Conservation (phyloP, 108 stramenopile genomes). For the Conticribra weissflogii region DNA sequence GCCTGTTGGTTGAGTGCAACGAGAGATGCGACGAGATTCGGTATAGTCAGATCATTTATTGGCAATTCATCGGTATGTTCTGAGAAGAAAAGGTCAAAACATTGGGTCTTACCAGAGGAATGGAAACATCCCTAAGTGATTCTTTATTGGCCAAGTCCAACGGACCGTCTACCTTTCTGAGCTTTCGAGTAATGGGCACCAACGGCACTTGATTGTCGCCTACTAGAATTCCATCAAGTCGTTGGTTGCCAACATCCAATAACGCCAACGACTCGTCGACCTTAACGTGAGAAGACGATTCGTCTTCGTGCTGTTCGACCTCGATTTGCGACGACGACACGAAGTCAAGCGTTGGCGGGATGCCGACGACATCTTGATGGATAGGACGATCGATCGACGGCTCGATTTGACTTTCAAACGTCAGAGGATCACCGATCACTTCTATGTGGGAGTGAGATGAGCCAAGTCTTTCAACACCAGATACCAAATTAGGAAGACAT, state of each 20-base stretch:
- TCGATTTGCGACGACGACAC: too few species aligned
- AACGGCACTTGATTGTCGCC: background rate
- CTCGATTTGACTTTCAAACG: background rate
- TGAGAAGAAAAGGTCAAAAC: background rate
- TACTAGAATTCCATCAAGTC: background rate
- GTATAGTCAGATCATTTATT: background rate
- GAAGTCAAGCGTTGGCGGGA: too few species aligned
- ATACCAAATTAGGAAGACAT: background rate
- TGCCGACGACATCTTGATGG: too few species aligned
- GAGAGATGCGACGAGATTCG: too few species aligned
- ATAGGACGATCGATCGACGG: background rate
- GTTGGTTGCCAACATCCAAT: background rate
- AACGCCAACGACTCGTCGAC: too few species aligned
- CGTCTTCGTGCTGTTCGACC: too few species aligned
- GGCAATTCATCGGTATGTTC: background rate
- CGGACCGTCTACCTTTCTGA: conserved; percentile 4
- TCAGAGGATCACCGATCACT: background rate
- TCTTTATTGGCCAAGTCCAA: conserved; percentile 5
- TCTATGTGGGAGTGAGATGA: background rate
- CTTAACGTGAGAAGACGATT: too few species aligned
- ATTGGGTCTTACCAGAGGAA: background rate
- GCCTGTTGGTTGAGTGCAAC: background rate
- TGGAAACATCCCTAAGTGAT: background rate
- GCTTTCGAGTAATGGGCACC: conserved; percentile 9
- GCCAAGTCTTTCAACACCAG: background rate